These are phyloP conservation scores for Fusarium floridanum DNA, from an alignment of 2,329 filamentous ascomycete species.

Conservation along the genomic window DNA sequence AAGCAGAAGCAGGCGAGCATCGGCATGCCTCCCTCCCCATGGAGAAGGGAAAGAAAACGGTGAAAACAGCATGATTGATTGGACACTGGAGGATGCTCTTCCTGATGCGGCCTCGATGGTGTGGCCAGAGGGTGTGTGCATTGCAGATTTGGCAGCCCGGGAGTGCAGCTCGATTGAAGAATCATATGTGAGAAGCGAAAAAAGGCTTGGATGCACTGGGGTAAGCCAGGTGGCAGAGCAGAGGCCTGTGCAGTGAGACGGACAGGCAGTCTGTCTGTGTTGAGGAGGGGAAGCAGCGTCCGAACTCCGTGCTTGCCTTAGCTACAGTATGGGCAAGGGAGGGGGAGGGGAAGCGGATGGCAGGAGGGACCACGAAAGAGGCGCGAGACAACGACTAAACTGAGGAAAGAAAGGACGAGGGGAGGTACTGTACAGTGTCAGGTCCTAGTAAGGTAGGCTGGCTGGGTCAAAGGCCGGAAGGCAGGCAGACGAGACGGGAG, in stretches of 20 bases:
- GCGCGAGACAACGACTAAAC: conserved; percentile 43
- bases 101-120: conserved; percentile 27
- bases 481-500: conserved; percentile 8
- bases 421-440: conserved; percentile 2
- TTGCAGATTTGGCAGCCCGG: conserved; percentile 9
- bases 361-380: conserved; percentile 36
- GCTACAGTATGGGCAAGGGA: conserved; percentile 17
- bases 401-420: conserved; percentile 35
- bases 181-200: conserved; percentile 16
- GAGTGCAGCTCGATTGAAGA: conserved; percentile 14
- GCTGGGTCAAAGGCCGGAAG: background rate
- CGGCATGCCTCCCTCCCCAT: conserved; percentile 19
- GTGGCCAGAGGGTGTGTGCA: conserved; percentile 28
- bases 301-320: conserved; percentile 28
- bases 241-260: conserved; percentile 18
- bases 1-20: conserved; percentile 23
- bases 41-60: conserved; percentile 42
- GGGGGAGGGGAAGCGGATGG: conserved; percentile 30
- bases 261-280: conserved; percentile 21
- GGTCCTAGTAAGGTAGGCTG: background rate
- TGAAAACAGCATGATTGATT: conserved; percentile 45
- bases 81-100: conserved; percentile 27
- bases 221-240: conserved; percentile 10
- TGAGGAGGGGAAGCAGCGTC: conserved; percentile 33
- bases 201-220: background rate